Evolutionary conservation across 148 eudicot genomes (phyloP).

Genomic region (Camellia japonica): DNA sequence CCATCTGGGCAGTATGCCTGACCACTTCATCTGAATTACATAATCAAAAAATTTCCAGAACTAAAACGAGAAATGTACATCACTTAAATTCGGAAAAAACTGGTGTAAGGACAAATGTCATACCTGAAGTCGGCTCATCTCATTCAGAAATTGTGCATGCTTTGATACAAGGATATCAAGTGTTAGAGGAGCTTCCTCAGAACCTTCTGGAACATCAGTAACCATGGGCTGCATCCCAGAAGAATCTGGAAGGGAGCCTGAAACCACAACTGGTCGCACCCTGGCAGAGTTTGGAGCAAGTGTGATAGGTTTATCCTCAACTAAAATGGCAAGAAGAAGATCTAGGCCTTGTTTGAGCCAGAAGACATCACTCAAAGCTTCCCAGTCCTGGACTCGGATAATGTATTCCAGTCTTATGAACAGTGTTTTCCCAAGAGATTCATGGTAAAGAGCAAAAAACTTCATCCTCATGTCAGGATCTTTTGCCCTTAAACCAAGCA

Average conservation of each 20-base stretch:
- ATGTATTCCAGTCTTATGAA: constrained; percentile 86
- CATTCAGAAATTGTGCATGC: constrained; percentile 75
- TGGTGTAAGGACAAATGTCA: constrained; percentile 1
- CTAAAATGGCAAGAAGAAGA: constrained; percentile 94
- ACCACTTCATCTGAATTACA: constrained; percentile 6
- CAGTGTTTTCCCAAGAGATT: constrained; percentile 76
- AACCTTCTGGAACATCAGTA: constrained; percentile 52
- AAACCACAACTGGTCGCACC: constrained; percentile 62
- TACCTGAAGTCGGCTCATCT: constrained; percentile 85
- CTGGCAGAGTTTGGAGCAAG: constrained; percentile 97
- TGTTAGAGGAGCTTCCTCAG: constrained; percentile 74
- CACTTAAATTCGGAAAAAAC: not conserved
- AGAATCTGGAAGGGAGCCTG: constrained; percentile 53
- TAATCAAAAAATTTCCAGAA: not conserved
- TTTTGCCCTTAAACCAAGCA: constrained; percentile 97
- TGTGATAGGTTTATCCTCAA: constrained; percentile 87
- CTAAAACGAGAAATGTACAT: not conserved
- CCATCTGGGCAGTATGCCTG: not conserved
- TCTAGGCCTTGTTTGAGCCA: constrained; percentile 99
- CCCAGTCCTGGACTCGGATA: constrained; percentile 96
- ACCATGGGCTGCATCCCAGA: constrained; percentile 67
- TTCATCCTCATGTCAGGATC: constrained; percentile 84
- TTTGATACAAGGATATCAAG: constrained; percentile 74
- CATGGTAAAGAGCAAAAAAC: constrained; percentile 85
- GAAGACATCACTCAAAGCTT: constrained; percentile 92